phyloP scores from a whole-genome alignment of 306 rosid species.

The Cucurbita moschata region DNA sequence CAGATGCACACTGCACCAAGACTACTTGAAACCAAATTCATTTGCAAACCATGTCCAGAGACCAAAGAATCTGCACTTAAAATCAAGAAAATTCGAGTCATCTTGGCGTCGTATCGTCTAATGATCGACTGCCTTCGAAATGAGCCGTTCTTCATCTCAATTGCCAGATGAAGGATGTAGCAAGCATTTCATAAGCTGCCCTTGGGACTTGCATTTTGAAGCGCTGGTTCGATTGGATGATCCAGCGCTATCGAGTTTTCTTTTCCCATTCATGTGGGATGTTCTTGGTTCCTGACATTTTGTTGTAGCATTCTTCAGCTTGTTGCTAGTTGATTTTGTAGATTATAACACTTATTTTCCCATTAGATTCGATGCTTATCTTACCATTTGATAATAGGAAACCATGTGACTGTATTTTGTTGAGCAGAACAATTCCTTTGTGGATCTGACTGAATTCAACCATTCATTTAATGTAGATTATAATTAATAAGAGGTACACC shows the following conservation, averaged over 20 bases:
- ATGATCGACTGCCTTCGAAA: neutral
- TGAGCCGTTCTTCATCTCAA: neutral
- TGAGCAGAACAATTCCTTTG: neutral
- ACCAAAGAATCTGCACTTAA: neutral
- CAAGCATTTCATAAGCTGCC: neutral
- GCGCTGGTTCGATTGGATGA: neutral
- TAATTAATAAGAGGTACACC: no score
- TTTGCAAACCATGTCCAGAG: neutral
- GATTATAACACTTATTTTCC: neutral
- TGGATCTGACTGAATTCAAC: neutral
- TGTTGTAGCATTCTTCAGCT: neutral
- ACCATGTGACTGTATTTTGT: neutral
- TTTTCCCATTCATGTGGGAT: neutral
- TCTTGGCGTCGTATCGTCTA: neutral
- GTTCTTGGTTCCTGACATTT: neutral
- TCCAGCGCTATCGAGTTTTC: neutral
- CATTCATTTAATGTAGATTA: neutral
- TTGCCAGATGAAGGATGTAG: neutral
- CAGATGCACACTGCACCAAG: slow-evolving; percentile 92
- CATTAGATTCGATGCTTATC: neutral
- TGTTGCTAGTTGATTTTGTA: neutral
- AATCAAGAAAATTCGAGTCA: neutral
- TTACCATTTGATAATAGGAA: neutral
- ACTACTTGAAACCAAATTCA: slow-evolving; percentile 18
- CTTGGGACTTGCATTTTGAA: neutral